Conservation (phyloP, 2,329 filamentous ascomycete genomes). For the Akanthomyces lecanii region DNA sequence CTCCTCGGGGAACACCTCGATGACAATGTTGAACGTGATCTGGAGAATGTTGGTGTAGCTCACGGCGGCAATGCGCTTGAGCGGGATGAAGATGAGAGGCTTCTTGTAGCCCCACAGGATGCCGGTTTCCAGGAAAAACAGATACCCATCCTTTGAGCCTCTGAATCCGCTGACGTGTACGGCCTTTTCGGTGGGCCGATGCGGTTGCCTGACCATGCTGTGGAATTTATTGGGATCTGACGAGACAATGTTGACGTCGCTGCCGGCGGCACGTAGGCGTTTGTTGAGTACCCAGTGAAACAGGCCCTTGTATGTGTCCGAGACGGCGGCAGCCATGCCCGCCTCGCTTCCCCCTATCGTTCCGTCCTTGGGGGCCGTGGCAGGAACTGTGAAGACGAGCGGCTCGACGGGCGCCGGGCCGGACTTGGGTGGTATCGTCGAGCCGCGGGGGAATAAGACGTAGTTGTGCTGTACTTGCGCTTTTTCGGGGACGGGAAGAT, state of each 20-base stretch:
- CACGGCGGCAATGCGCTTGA: constrained; percentile 57
- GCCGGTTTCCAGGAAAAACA: constrained; percentile 63
- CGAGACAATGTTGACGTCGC: constrained; percentile 44
- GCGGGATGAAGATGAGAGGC: constrained; percentile 60
- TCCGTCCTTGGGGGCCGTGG: constrained; percentile 57
- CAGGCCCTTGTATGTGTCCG: constrained; percentile 55
- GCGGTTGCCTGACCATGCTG: constrained; percentile 51
- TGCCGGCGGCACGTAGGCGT: constrained; percentile 47
- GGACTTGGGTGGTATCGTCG: constrained; percentile 48
- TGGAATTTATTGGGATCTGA: constrained; percentile 55
- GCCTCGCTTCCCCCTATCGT: constrained; percentile 50
- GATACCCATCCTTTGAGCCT: constrained; percentile 63
- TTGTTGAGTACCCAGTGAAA: constrained; percentile 58
- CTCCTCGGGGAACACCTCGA: constrained; percentile 52
- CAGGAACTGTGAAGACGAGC: constrained; percentile 60
- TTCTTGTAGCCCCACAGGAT: constrained; percentile 71
- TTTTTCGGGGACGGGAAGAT: constrained; percentile 62
- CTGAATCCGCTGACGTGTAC: constrained; percentile 64
- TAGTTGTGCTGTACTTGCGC: constrained; percentile 63
- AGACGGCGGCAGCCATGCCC: constrained; percentile 46
- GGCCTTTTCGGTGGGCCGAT: constrained; percentile 57
- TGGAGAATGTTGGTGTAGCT: constrained; percentile 65
- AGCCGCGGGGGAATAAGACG: constrained; percentile 55
- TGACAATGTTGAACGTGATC: constrained; percentile 63
- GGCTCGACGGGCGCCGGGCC: constrained; percentile 47